phyloP scores from a whole-genome alignment of 2,329 filamentous ascomycete species.

The Paecilomyces niveus region DNA sequence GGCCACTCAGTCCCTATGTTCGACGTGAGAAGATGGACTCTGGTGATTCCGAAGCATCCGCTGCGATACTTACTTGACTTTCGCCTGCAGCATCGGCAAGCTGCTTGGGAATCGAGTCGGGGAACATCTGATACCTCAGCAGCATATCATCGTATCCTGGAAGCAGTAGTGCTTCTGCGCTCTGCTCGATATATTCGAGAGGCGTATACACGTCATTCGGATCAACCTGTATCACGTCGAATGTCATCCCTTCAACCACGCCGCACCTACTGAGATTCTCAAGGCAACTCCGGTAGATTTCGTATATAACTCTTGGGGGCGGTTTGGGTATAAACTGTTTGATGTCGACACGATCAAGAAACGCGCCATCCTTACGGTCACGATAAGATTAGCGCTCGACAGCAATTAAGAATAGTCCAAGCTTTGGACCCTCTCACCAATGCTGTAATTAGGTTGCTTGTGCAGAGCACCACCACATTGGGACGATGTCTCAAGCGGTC shows the following conservation, averaged over 20 bases:
- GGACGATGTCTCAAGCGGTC: conserved; percentile 35
- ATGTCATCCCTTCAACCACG: conserved; percentile 23
- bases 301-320: conserved; percentile 35
- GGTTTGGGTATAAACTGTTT: conserved; percentile 39
- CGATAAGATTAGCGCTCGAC: conserved; percentile 1
- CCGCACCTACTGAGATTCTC: conserved; percentile 37
- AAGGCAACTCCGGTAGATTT: conserved; percentile 42
- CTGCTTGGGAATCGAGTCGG: conserved; percentile 18
- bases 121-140: conserved; percentile 21
- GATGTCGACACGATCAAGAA: conserved; percentile 44
- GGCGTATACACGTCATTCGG: conserved; percentile 15
- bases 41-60: not conserved
- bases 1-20: conserved; percentile 32
- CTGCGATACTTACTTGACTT: conserved; percentile 18
- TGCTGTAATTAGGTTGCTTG: conserved; percentile 41
- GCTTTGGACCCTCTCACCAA: conserved; percentile 23
- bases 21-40: not conserved
- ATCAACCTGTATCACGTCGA: conserved; percentile 17
- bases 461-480: conserved; percentile 45
- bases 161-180: conserved; percentile 13
- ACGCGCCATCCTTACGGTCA: conserved; percentile 33
- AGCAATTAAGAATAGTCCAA: not conserved
- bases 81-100: conserved; percentile 20
- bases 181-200: conserved; percentile 21
- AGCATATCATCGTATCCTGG: conserved; percentile 22